Base-by-base conservation (phyloP, 2,329 filamentous ascomycete species). In the Aspergillus unguis region DNA sequence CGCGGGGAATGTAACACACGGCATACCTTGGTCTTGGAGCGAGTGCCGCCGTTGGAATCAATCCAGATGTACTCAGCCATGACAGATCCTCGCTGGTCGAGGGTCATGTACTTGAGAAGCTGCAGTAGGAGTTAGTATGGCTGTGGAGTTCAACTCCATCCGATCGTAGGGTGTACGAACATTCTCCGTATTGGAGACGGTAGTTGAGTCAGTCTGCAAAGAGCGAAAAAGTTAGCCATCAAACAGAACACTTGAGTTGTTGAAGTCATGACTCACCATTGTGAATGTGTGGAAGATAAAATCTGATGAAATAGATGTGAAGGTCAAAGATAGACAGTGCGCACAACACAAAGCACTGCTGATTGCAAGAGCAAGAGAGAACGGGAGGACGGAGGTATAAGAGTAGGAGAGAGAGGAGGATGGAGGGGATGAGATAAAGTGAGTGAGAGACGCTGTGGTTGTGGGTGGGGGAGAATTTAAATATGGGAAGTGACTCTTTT, bases 1-100 rank as follows among this genome's bases (percentile, higher is more conserved):
- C 11, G 31, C 32, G 42, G 27, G 35, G 27, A 31, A 25, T 23
- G 10, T 6, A 25, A 38, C 2, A 23, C 36, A 25, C 28, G 26
- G 81, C 90, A 81, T 81, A 96, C 92, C 83, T 91, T 95, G 71
- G 88, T 92, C 82, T 97, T 99, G 73, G 91, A 96, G 68, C 94
- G 91, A 65, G 89, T 83, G 68, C 87, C 86, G 72, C 92, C 91
- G 61, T 78, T 76, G 61, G 88, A 81, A 71, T 96, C 92, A 72
- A 96, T 87, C 92, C 92, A 96, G 81, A 96, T 85, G 78, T 96
- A 96, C 80, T 96, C 92, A 70, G 91, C 92, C 76, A 96, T 94
- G 71, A 95, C 81, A 65, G 78, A 80, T 74, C 91, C 92, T 75
- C 87, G 89, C 80, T 97, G 92, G 74, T 91, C 87, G 68, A 97